phyloP scores from a whole-genome alignment of 2,329 filamentous ascomycete genomes.

The Pseudogymnoascus sp. region DNA sequence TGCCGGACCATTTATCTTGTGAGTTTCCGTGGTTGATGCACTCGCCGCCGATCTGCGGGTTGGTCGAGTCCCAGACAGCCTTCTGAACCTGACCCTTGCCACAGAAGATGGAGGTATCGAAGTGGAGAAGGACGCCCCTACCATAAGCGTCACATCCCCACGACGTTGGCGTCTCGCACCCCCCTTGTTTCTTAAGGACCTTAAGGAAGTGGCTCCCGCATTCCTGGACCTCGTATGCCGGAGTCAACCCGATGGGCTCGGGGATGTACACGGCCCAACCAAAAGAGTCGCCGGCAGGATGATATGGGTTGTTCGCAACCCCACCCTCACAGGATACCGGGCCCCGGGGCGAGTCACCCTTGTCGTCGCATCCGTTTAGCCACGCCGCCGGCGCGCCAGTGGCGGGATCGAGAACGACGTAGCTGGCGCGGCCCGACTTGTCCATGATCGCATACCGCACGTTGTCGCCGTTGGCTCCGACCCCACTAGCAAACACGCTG shows the following conservation, averaged over 20 bases:
- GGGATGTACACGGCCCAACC: not conserved
- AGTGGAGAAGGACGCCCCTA: not conserved
- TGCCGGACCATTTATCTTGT: not conserved
- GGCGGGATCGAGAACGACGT: not conserved
- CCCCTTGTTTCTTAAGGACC: not conserved
- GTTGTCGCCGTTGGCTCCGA: not conserved
- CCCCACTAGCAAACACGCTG: not conserved
- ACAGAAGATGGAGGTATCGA: not conserved
- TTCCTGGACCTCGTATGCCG: not conserved
- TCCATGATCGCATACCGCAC: not conserved
- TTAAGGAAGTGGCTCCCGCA: not conserved
- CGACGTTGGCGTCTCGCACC: not conserved
- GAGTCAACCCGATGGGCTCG: not conserved
- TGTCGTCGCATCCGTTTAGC: not conserved
- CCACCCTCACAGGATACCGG: not conserved
- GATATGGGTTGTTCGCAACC: not conserved
- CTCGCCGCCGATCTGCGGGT: not conserved
- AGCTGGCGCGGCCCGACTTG: not conserved
- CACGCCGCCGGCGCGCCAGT: not conserved
- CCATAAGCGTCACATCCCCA: not conserved
- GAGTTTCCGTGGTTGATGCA: not conserved
- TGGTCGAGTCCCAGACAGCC: not conserved
- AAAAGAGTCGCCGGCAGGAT: not conserved
- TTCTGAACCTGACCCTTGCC: not conserved
- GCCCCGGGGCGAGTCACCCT: not conserved